Base-by-base conservation (phyloP, 139 green algal genomes). In the Coelastrella sp. region DNA sequence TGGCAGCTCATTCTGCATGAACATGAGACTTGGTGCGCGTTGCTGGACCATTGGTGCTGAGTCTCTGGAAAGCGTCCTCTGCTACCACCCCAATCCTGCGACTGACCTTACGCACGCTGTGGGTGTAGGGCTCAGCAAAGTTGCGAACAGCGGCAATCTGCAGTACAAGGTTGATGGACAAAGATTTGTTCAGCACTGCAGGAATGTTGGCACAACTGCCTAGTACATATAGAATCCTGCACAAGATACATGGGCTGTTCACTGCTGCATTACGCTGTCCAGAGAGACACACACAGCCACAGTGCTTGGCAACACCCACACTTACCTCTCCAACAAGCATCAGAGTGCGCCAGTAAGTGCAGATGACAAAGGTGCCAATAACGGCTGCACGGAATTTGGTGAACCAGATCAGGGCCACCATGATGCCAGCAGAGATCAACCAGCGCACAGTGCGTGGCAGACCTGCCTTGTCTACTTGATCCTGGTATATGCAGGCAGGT, bases 291-390 rank as follows among this genome's bases (percentile, higher is more conserved):
- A n/a, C n/a, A n/a, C n/a, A n/a, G n/a, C n/a, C n/a, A n/a, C n/a
- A n/a, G n/a, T n/a, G n/a, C n/a, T n/a, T 57, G 45, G 45, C 45
- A 57, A 57, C 45, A 57, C 53, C 21, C 17, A 32, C 17, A n/a
- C 53, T 27, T 64, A 84, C 78, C 78, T 86, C 80, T 17, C 30
- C 17, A 3, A 67, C 50, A 17, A 41, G 34, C 67, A 86, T 71
- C 66, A 79, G 62, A n/a, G 80, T 86, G 67, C 80, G 67, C 80
- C 80, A 86, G 67, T 86, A 86, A 2, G 80, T 86, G 19, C 35
- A 41, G 11, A 71, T 71, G 35, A 80, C 80, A 27, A 86, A 79
- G 48, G 64, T 51, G 35, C 80, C 80, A 41, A 86, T 72, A 34
- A 38, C 30, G 4, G 2, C 21, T 51, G 78, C 50, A 2, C 35